Evolutionary conservation across 83 land plant genomes (phyloP).

Genomic region (Larix sibirica): DNA sequence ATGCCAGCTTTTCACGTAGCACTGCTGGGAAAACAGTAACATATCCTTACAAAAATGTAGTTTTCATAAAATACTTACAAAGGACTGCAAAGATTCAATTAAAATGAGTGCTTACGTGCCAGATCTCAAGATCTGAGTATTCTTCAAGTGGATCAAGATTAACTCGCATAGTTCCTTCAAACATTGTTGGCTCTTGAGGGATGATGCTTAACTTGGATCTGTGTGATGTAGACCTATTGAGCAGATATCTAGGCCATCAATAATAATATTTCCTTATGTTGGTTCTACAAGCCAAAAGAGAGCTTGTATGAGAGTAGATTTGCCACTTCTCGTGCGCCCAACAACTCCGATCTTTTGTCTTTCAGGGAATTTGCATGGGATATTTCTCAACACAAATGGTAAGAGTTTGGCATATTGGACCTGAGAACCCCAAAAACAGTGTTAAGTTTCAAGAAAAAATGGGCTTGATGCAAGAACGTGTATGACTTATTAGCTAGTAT

Average conservation of each 20-base stretch:
- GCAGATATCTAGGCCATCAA: constrained; percentile 77
- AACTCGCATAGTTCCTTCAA: constrained; percentile 84
- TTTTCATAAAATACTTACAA: too few relatives aligned
- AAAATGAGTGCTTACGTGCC: too few relatives aligned
- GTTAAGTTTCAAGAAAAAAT: background rate
- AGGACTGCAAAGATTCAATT: too few relatives aligned
- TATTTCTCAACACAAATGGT: constrained; percentile 73
- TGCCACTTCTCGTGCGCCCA: too few relatives aligned
- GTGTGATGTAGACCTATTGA: constrained; percentile 86
- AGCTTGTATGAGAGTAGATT: constrained; percentile 92
- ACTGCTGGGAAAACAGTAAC: background rate
- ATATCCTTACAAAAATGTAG: background rate
- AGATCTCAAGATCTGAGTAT: constrained; percentile 65
- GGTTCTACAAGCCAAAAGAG: constrained; percentile 90
- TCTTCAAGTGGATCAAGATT: constrained; percentile 85
- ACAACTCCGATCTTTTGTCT: too few relatives aligned
- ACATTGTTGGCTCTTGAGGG: constrained; percentile 93
- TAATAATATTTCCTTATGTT: constrained; percentile 70
- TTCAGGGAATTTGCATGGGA: constrained; percentile 81
- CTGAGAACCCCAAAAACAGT: constrained; percentile 34
- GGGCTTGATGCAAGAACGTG: background rate
- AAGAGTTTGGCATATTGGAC: constrained; percentile 81
- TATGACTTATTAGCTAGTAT: background rate
- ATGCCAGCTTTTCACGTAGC: background rate
- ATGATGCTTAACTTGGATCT: constrained; percentile 87